Base-by-base conservation (phyloP, 2,329 filamentous ascomycete genomes). In the Emericellopsis cladophorae region DNA sequence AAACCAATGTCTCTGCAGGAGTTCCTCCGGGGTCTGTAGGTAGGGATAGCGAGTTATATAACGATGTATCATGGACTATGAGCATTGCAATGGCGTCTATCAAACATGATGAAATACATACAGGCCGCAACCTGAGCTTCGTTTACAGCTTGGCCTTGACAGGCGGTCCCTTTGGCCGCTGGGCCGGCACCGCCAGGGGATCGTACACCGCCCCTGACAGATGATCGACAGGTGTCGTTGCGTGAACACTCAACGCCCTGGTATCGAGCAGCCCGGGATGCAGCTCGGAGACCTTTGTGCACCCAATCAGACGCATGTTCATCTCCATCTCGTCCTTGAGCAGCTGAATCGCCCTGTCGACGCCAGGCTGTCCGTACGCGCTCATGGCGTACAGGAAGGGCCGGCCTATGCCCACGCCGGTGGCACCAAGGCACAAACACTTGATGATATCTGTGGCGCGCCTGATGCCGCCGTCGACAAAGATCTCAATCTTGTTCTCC, bases 351-450 rank as follows among this genome's bases (percentile, higher is more conserved):
- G 92, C 92, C 29, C 86, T 76, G 55, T 93, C 85, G 16, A 96
- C 90, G 47, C 92, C 92, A 3, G 81, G 71, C 44, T 86, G 65
- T 2, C 92, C 92, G 54, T 96, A 96, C 9, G 87, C 79, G 47
- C 81, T 84, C 90, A 98, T 96, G 54, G 92, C 90, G 57, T 89
- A 98, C 45, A 98, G 64, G 69, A 98, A 96, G 21, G 92, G 92
- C 5, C 92, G 72, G 4, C 92, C 92, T 51, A 98, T 95, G 33
- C 92, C 92, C 1, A 96, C 89, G 31, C 88, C 92, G 54, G 76
- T 85, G 12, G 92, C 92, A 32, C 92, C 92, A 1, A 98, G 71
- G 56, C 90, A 95, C 6, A 96, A 68, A 8, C 90, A 90, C 67
- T 98, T 98, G 57, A 96, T 76, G 45, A 98, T 89, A 58, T 98